A percentile compares a stretch with the other conserved stretches of the same genome.
These are phyloP conservation scores for Skeletonema marinoi DNA, from an alignment of 108 stramenopile genomes.

Conservation along the genomic window DNA sequence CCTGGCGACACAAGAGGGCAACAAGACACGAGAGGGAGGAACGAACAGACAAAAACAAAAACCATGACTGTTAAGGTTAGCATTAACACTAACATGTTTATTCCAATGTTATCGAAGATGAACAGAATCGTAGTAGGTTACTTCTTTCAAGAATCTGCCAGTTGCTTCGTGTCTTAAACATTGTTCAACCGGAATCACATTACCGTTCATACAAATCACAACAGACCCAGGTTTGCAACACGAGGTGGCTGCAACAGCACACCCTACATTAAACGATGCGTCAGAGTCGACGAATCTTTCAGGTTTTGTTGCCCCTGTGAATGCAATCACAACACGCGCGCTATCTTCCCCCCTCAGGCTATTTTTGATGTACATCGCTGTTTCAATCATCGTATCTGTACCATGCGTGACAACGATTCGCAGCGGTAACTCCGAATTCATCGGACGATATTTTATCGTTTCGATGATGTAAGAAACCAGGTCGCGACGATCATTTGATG, in stretches of 20 bases:
- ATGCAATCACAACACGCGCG: slow-evolving; percentile 25
- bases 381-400: slow-evolving; percentile 62
- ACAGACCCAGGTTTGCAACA: slow-evolving; percentile 6
- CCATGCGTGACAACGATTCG: slow-evolving; percentile 62
- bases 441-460: neutral
- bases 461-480: neutral
- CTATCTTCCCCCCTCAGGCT: neutral
- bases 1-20: no score
- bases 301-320: slow-evolving; percentile 62
- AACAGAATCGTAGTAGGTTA: no score
- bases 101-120: neutral
- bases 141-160: neutral
- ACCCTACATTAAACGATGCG: slow-evolving; percentile 56
- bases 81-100: neutral
- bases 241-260: slow-evolving; percentile 49
- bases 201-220: slow-evolving; percentile 50
- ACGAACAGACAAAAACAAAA: no score
- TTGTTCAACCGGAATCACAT: slow-evolving; percentile 24
- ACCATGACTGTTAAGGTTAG: neutral
- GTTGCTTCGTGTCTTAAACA: slow-evolving; percentile 27
- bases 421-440: neutral
- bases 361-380: slow-evolving; percentile 36
- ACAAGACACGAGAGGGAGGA: no score
- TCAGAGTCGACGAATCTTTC: slow-evolving; percentile 63
- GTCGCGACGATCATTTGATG: slow-evolving; percentile 22